Conservation (phyloP, 1,284 basidiomycete genomes). For the Ustilago hordei region DNA sequence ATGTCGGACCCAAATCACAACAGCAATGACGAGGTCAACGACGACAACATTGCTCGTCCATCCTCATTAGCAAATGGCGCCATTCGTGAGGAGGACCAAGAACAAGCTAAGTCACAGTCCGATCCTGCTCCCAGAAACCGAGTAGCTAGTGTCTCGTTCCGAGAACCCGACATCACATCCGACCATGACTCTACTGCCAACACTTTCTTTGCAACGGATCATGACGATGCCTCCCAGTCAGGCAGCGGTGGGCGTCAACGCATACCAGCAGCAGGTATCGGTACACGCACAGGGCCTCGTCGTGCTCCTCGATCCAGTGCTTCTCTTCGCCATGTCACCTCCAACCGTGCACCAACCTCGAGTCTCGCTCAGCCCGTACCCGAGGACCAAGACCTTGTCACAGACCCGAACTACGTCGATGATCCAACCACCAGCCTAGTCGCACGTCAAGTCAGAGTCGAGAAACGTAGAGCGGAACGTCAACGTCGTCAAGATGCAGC, state of each 20-base stretch:
- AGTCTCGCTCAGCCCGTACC: constrained; percentile 50
- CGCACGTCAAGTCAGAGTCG: constrained; percentile 45
- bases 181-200: constrained; percentile 2
- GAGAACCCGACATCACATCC: constrained; percentile 17
- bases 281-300: constrained; percentile 57
- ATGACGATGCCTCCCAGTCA: background rate
- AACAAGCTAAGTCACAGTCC: constrained; percentile 5
- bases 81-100: constrained; percentile 24
- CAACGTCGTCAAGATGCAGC: constrained; percentile 40
- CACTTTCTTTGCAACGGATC: background rate
- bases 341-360: constrained; percentile 31
- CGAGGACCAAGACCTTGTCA: constrained; percentile 47
- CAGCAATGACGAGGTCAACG: background rate
- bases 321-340: constrained; percentile 57
- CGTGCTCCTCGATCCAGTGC: constrained; percentile 56
- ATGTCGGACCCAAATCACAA: constrained; percentile 15
- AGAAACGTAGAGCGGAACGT: constrained; percentile 41
- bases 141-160: constrained; percentile 24
- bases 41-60: constrained; percentile 2
- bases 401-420: constrained; percentile 21
- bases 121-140: constrained; percentile 14
- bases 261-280: constrained; percentile 55
- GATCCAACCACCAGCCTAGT: constrained; percentile 42
- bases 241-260: constrained; percentile 16
- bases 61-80: constrained; percentile 10